Percentiles rank a stretch among this genome's conserved stretches.
Conservation (phyloP, 306 rosid species). For the Neltuma alba region DNA sequence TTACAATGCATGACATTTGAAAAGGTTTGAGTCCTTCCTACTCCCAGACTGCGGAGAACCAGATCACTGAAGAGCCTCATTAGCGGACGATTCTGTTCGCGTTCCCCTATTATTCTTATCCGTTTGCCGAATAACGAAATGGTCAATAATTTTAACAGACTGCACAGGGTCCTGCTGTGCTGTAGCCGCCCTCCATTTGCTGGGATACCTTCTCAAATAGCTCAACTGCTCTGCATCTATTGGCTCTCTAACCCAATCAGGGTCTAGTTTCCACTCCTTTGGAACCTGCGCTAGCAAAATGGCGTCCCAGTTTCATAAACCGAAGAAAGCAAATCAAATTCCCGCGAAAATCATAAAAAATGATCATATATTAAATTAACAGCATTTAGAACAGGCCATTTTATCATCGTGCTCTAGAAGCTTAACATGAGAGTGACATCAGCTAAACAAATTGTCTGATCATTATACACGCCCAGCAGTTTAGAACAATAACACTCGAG, state of each 20-base stretch:
- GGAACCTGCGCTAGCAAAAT: conserved; percentile 46
- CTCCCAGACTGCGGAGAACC: conserved; percentile 2
- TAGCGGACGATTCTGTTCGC: conserved; percentile 21
- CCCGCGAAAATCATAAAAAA: not conserved
- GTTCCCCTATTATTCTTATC: conserved; percentile 40
- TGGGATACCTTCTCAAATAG: conserved; percentile 51
- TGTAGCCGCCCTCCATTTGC: conserved; percentile 64
- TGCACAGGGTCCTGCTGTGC: conserved; percentile 75
- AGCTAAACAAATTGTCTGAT: not conserved
- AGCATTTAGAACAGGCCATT: not conserved
- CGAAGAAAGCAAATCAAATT: conserved; percentile 18
- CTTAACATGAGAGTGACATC: not conserved
- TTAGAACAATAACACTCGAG: not conserved
- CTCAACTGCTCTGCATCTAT: conserved; percentile 33
- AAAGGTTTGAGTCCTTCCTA: not conserved
- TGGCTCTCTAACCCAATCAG: conserved; percentile 50
- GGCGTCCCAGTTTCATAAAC: not conserved
- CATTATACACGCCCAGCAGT: not conserved
- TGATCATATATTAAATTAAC: not conserved
- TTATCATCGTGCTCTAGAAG: not conserved
- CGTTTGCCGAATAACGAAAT: conserved; percentile 61
- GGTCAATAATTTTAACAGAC: conserved; percentile 88
- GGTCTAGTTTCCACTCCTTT: conserved; percentile 59
- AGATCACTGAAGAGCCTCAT: conserved; percentile 62
- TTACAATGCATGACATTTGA: not conserved